These are phyloP conservation scores for Rosellinia necatrix DNA, from an alignment of 2,329 filamentous ascomycete genomes.

Conservation along the genomic window DNA sequence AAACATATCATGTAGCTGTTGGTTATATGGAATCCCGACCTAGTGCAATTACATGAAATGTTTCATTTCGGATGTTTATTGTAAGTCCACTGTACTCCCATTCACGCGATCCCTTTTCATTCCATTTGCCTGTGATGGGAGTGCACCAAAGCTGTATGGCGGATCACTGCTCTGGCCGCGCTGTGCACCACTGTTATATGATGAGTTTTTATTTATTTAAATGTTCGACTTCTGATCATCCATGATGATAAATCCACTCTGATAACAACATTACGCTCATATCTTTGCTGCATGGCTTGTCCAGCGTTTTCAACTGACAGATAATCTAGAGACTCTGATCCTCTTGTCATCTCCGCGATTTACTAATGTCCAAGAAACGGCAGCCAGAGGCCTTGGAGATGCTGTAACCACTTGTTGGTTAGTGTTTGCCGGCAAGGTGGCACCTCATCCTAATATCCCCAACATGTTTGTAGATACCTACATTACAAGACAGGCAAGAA, in stretches of 20 bases:
- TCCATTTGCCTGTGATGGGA: neutral
- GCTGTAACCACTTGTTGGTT: too few species aligned
- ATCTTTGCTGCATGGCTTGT: neutral
- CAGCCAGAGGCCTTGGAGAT: too few species aligned
- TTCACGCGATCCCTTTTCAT: neutral
- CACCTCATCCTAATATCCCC: too few species aligned
- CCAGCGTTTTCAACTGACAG: conserved; percentile 4
- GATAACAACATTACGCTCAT: conserved; percentile 21
- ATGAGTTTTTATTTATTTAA: conserved; percentile 38
- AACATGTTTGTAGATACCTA: too few species aligned
- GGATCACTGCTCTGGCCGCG: neutral
- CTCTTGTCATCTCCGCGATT: too few species aligned
- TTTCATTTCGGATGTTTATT: neutral
- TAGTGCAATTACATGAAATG: neutral
- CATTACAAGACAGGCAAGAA: too few species aligned
- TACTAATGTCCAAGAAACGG: neutral
- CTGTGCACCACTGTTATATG: conserved; percentile 23
- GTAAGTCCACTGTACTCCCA: conserved; percentile 11
- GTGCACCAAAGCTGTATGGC: neutral
- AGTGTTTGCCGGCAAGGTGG: too few species aligned
- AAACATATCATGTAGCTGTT: neutral
- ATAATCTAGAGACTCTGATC: too few species aligned
- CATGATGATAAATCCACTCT: conserved; percentile 39
- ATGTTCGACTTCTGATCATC: conserved; percentile 42
- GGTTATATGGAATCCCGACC: neutral